These are phyloP conservation scores for Lunasporangiospora selenospora DNA, from an alignment of 192 early-diverging fungal species.

Conservation along the genomic window DNA sequence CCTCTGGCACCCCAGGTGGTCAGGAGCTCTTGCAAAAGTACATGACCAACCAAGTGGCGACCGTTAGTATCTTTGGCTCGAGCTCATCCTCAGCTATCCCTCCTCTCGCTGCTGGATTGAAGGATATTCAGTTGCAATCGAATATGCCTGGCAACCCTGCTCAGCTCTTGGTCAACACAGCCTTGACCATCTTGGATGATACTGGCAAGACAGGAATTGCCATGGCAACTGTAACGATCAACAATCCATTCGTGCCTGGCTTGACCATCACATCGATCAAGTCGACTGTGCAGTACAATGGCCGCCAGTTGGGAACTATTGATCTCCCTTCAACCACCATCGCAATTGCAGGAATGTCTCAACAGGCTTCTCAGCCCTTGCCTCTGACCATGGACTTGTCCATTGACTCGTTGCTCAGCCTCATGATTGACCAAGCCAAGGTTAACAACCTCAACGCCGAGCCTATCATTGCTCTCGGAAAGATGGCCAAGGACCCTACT, in stretches of 20 bases:
- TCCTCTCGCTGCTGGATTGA: constrained; percentile 55
- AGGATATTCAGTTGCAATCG: constrained; percentile 47
- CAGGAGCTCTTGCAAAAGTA: constrained; percentile 56
- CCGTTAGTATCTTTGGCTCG: constrained; percentile 51
- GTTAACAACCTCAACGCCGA: constrained; percentile 46
- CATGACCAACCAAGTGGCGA: constrained; percentile 52
- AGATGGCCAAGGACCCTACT: constrained; percentile 46
- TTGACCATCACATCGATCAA: constrained; percentile 57
- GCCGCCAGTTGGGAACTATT: constrained; percentile 52
- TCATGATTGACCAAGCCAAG: constrained; percentile 55
- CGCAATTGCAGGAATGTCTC: constrained; percentile 46
- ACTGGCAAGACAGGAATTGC: constrained; percentile 53
- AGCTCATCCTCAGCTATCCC: constrained; percentile 51
- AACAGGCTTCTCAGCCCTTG: constrained; percentile 33
- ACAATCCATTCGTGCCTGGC: constrained; percentile 61
- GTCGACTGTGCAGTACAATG: constrained; percentile 51
- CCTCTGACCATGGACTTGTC: constrained; percentile 59
- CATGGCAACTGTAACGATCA: constrained; percentile 52
- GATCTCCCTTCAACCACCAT: constrained; percentile 55
- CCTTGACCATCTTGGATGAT: constrained; percentile 50
- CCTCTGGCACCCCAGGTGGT: constrained; percentile 51
- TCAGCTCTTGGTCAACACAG: constrained; percentile 48
- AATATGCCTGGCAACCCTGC: constrained; percentile 56
- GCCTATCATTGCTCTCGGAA: constrained; percentile 52
- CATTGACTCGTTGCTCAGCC: constrained; percentile 51